Evolutionary conservation across 805 yeast genomes (phyloP).

Genomic region (fission yeast (Schizosaccharomyces pombe)): ASM294v3 CU329670.1:4727501-4728000

Average conservation of each 20-base stretch:
- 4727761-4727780: conserved; percentile 75
- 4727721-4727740: conserved; percentile 58
- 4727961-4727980: conserved; percentile 81
- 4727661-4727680: conserved; percentile 66
- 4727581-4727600: neutral
- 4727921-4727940: conserved; percentile 72
- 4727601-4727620: neutral
- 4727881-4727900: conserved; percentile 81
- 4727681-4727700: conserved; percentile 60
- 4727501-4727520: neutral
- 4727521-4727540: neutral
- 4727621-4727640: conserved; percentile 30
- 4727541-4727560: neutral
- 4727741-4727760: conserved; percentile 65
- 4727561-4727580: conserved; percentile 8
- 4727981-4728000: conserved; percentile 59
- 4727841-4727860: conserved; percentile 37
- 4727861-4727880: conserved; percentile 51
- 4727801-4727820: conserved; percentile 75
- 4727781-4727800: conserved; percentile 81
- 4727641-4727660: conserved; percentile 91
- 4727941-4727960: conserved; percentile 87
- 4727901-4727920: conserved; percentile 88
- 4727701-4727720: conserved; percentile 59
- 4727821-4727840: conserved; percentile 68